Conservation (phyloP, 2,329 filamentous ascomycete species). For the Beauveria brongniartii region DNA sequence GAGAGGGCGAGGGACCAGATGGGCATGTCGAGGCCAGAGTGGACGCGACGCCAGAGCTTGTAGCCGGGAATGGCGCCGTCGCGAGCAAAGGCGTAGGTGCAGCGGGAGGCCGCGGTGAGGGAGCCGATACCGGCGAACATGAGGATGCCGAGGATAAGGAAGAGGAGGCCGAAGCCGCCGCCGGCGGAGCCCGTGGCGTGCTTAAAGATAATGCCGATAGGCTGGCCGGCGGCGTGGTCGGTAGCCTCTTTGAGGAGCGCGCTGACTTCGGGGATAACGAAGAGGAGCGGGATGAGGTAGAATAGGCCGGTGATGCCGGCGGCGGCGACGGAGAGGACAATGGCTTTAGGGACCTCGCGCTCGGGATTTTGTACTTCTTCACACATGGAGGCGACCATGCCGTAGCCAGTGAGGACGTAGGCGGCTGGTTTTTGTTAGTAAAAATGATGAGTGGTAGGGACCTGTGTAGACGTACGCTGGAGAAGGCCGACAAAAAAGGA, state of each 20-base stretch:
- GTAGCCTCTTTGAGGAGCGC: conserved; percentile 57
- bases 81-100: conserved; percentile 68
- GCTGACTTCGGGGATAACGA: conserved; percentile 62
- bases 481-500: conserved; percentile 48
- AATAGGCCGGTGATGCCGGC: conserved; percentile 53
- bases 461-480: conserved; percentile 28
- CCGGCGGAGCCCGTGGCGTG: conserved; percentile 62
- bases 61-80: conserved; percentile 68
- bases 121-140: conserved; percentile 71
- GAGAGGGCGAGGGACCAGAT: conserved; percentile 62
- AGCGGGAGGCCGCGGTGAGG: conserved; percentile 64
- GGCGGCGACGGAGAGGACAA: conserved; percentile 58
- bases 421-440: conserved; percentile 22
- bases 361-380: conserved; percentile 55
- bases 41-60: conserved; percentile 56
- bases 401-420: conserved; percentile 39
- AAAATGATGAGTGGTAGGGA: neutral
- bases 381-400: conserved; percentile 46
- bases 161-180: conserved; percentile 67
- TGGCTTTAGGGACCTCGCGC: conserved; percentile 57
- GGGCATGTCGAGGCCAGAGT: conserved; percentile 59
- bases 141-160: conserved; percentile 68
- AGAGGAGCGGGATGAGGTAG: conserved; percentile 67
- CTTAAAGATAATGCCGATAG: conserved; percentile 70
- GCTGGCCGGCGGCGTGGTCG: conserved; percentile 44